Percentiles rank a stretch among this genome's conserved stretches.
Conservation (phyloP, 129 eudicot genomes). For the Saposhnikovia divaricata region DNA sequence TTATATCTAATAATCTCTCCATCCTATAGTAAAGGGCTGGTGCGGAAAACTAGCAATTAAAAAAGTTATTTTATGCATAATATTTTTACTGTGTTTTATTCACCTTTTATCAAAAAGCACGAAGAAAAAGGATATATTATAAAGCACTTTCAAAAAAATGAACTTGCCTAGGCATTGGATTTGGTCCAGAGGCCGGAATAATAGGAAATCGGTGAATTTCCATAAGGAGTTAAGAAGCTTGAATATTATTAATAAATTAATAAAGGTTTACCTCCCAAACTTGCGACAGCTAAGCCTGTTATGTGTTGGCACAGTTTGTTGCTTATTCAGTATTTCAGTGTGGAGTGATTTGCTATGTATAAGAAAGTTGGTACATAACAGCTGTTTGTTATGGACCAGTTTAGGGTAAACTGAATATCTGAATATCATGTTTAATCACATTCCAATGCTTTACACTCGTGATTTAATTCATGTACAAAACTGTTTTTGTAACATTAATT, state of each 20-base stretch:
- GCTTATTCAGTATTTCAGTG: not conserved
- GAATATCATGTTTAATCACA: not conserved
- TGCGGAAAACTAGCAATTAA: not conserved
- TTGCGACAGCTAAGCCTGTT: not conserved
- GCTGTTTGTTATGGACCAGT: not conserved
- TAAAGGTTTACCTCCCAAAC: not conserved
- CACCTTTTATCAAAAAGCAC: not conserved
- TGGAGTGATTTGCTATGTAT: not conserved
- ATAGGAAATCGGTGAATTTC: not conserved
- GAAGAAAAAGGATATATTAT: not conserved
- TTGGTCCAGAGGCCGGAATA: not conserved
- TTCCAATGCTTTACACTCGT: not conserved
- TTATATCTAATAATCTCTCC: not conserved
- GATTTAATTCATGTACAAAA: not conserved
- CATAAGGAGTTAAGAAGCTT: not conserved
- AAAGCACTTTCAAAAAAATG: not conserved
- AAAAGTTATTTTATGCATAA: not conserved
- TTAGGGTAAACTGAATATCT: not conserved
- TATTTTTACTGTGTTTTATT: not conserved
- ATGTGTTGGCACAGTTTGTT: not conserved
- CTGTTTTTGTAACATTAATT: too few relatives aligned
- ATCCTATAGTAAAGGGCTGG: not conserved
- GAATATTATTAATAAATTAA: not conserved
- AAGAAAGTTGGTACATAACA: not conserved
- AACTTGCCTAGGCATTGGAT: not conserved